Evolutionary conservation across 345 rosid species (phyloP), one percentile per base, ranked within the genome.

Genomic region (Rubroshorea leprosula): DNA sequence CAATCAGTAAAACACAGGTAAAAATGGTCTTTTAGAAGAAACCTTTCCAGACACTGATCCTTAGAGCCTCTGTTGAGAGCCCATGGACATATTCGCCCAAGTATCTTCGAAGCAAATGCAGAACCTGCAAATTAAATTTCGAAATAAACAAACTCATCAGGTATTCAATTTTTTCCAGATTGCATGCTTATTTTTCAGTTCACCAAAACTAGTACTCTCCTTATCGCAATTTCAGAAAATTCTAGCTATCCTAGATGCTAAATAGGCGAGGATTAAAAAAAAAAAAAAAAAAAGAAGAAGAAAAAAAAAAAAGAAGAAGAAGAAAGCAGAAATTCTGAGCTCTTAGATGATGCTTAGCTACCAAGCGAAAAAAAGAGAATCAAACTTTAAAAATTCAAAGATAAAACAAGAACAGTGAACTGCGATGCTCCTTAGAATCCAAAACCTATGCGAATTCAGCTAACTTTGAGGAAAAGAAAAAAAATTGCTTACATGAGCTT

Each of bases 31-130:
- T 43, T 25, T 35, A 6, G 41, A 61, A 57, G 39, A 50, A 67
- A 93, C 99, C 99, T 80, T 87, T 93, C 99, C 99, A 93, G 57
- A 93, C 97, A 72, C 99, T 89, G 74, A 93, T 93, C 66, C 91
- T 71, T 74, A 93, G 68, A 65, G 96, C 96, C 79, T 93, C 99
- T 13, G 63, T 72, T 1, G 99, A 93, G 56, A 93, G 97, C 60
- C 95, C 99, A 25, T 89, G 89, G 43, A 93, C 99, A 67, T 93
- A 89, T 69, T 93, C 97, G 15, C 99, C 97, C 76, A 93, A 77
- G 74, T 93, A 93, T 75, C 78, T 85, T 70, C 91, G 94, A 73
- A 93, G 99, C 92, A 93, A 77, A 73, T 85, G 97, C 58, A 93
- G 61, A 70, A 93, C 99, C 99, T 89, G 79, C 66, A 70, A 63